Conservation (phyloP, 129 eudicot species). For the Mikania micrantha region DNA sequence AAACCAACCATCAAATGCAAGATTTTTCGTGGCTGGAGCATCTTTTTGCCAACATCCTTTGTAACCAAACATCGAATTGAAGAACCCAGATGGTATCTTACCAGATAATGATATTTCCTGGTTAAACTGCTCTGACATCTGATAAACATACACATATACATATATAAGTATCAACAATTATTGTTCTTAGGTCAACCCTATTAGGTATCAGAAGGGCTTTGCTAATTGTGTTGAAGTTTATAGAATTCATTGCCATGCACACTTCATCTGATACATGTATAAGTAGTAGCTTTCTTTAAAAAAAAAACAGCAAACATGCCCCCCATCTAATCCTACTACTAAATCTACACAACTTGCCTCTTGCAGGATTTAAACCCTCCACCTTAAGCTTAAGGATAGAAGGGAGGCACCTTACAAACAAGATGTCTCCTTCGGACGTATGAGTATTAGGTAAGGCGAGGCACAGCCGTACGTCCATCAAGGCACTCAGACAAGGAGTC, state of each 20-base stretch:
- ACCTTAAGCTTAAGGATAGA: too few relatives aligned
- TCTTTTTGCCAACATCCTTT: slow-evolving; percentile 94
- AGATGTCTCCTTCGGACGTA: too few relatives aligned
- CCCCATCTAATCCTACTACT: too few relatives aligned
- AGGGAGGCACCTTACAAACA: too few relatives aligned
- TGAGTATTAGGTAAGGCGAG: too few relatives aligned
- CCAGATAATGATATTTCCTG: slow-evolving; percentile 75
- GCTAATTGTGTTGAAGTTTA: neutral
- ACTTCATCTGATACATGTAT: too few relatives aligned
- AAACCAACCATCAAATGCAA: slow-evolving; percentile 93
- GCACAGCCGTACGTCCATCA: too few relatives aligned
- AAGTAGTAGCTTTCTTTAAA: too few relatives aligned
- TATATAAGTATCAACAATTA: neutral
- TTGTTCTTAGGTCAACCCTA: neutral
- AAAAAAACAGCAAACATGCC: too few relatives aligned
- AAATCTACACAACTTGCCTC: too few relatives aligned
- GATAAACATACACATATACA: slow-evolving; percentile 6
- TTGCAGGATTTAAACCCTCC: too few relatives aligned
- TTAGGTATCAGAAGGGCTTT: neutral
- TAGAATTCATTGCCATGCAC: neutral
- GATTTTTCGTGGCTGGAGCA: slow-evolving; percentile 67
- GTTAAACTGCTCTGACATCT: slow-evolving; percentile 97
- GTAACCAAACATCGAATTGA: slow-evolving; percentile 75
- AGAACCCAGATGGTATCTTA: slow-evolving; percentile 89
- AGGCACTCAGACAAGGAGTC: too few relatives aligned